A percentile compares a stretch with the other conserved stretches of the same genome.
Conservation (phyloP, 495 filamentous ascomycete genomes). For the Penicillium desertorum region DNA sequence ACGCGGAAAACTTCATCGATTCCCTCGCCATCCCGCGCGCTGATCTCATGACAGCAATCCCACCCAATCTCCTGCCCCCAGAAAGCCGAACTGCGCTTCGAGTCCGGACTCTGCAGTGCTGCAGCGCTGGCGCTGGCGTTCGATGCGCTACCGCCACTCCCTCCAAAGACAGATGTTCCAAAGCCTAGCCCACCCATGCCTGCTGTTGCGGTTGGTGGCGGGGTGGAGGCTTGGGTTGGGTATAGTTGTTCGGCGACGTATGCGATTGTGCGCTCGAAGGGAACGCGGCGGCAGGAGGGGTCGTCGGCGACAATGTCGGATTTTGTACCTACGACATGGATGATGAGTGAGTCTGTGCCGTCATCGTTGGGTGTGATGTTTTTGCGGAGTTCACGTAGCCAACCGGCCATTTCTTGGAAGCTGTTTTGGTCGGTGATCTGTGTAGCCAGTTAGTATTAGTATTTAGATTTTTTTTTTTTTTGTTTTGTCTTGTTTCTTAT, state of each 20-base stretch:
- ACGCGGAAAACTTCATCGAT: conserved; percentile 97
- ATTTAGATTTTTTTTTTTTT: not conserved
- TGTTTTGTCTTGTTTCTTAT: not conserved
- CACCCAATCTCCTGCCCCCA: conserved; percentile 92
- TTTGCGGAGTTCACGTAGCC: conserved; percentile 76
- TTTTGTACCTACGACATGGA: conserved; percentile 96
- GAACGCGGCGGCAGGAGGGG: conserved; percentile 72
- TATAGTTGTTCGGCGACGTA: conserved; percentile 91
- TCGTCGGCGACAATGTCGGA: conserved; percentile 84
- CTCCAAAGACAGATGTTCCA: conserved; percentile 18
- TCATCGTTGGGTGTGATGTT: conserved; percentile 52
- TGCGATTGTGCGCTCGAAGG: conserved; percentile 90
- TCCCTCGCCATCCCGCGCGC: conserved; percentile 89
- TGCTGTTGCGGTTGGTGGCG: conserved; percentile 58
- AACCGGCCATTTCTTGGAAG: conserved; percentile 91
- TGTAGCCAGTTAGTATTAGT: not conserved
- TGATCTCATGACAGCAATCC: conserved; percentile 97
- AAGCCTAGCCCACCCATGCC: conserved; percentile 16
- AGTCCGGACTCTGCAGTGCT: conserved; percentile 63
- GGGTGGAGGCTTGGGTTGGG: conserved; percentile 61
- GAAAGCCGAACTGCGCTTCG: conserved; percentile 78
- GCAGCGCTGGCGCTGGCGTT: conserved; percentile 28
- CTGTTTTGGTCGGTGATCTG: conserved; percentile 77
- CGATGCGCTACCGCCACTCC: conserved; percentile 25
- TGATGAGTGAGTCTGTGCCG: conserved; percentile 64